Percentiles rank a stretch among this genome's conserved stretches.
Evolutionary conservation across 768 basidiomycete genomes (phyloP).

Genomic region (Nidularia pulvinata): DNA sequence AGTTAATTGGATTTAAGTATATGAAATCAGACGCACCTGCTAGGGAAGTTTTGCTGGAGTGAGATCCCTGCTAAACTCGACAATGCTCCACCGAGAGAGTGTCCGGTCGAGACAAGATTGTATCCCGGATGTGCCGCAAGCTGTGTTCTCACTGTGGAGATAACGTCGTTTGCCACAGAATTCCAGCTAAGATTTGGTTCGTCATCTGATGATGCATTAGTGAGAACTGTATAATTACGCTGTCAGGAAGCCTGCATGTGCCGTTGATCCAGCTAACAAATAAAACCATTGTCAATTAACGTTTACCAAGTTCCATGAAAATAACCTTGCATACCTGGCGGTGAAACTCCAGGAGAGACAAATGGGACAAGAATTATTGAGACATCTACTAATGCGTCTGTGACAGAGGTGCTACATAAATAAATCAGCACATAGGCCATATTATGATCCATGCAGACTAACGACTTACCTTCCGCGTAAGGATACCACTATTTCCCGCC

Average conservation of each 20-base stretch:
- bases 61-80: conserved; percentile 46
- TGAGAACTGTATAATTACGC: conserved; percentile 30
- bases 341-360: conserved; percentile 38
- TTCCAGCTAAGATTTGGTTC: conserved; percentile 40
- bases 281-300: neutral
- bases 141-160: conserved; percentile 30
- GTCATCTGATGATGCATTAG: neutral
- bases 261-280: conserved; percentile 31
- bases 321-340: conserved; percentile 24
- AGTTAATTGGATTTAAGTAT: conserved; percentile 11
- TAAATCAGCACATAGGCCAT: neutral
- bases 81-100: conserved; percentile 55
- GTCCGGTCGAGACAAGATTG: conserved; percentile 44
- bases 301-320: conserved; percentile 1
- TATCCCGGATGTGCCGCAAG: conserved; percentile 31
- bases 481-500: conserved; percentile 45
- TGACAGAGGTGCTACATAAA: conserved; percentile 31
- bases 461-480: conserved; percentile 46
- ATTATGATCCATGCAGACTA: neutral
- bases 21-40: conserved; percentile 15
- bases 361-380: conserved; percentile 41
- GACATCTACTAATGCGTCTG: conserved; percentile 39
- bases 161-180: conserved; percentile 38
- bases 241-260: conserved; percentile 48
- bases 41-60: conserved; percentile 39